Evolutionary conservation across 2,329 filamentous ascomycete genomes (phyloP).

Genomic region (Paraphaeosphaeria minitans): DNA sequence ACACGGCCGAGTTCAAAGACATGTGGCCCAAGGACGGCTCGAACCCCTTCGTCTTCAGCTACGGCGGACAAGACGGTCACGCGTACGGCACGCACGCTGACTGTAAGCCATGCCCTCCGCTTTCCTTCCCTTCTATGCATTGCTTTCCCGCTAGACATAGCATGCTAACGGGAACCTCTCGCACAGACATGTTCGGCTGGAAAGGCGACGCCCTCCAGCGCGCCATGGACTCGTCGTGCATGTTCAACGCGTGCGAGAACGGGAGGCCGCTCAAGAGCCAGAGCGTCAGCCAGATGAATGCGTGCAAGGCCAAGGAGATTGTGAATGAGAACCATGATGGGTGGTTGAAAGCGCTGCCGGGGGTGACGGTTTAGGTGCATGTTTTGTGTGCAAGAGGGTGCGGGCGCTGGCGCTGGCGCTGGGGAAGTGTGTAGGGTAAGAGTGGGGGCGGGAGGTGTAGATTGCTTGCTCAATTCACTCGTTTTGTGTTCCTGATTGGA

Average conservation of each 20-base stretch:
- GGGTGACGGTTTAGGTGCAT: neutral
- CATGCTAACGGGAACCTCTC: neutral
- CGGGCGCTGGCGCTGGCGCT: neutral
- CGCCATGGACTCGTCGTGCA: slow-evolving; percentile 18
- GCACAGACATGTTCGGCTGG: slow-evolving; percentile 45
- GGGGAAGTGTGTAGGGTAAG: neutral
- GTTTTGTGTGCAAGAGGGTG: no score
- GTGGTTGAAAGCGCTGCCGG: slow-evolving; percentile 11
- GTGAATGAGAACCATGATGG: slow-evolving; percentile 54
- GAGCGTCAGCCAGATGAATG: slow-evolving; percentile 17
- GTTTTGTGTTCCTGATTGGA: neutral
- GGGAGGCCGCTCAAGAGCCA: slow-evolving; percentile 20
- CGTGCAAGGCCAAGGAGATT: slow-evolving; percentile 47
- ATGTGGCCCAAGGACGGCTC: slow-evolving; percentile 19
- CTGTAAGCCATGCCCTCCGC: slow-evolving; percentile 41
- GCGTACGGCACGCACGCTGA: slow-evolving; percentile 23
- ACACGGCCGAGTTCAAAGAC: slow-evolving; percentile 21
- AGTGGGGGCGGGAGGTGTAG: neutral
- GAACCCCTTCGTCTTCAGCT: slow-evolving; percentile 21
- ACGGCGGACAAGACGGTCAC: slow-evolving; percentile 14
- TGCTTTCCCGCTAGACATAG: neutral
- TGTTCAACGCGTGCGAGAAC: slow-evolving; percentile 19
- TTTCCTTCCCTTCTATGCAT: neutral
- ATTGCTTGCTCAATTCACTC: neutral
- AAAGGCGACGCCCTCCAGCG: slow-evolving; percentile 20